Conservation (phyloP, 1,284 basidiomycete species). For the Austroboletus niveus region DNA sequence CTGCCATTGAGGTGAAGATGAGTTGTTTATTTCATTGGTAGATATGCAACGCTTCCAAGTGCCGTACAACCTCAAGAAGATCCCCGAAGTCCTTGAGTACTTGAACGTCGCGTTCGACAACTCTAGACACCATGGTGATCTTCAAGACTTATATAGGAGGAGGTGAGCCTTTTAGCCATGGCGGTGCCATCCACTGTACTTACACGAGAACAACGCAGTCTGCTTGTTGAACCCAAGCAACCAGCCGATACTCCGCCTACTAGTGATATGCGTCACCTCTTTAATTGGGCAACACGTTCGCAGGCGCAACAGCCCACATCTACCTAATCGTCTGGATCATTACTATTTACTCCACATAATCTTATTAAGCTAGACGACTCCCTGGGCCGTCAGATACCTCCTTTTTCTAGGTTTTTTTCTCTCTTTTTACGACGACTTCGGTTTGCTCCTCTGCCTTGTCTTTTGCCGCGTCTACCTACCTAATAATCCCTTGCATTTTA, state of each 20-base stretch:
- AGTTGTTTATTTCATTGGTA: conserved; percentile 29
- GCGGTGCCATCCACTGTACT: background rate
- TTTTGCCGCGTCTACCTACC: conserved; percentile 21
- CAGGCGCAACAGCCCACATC: conserved; percentile 37
- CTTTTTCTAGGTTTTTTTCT: conserved; percentile 16
- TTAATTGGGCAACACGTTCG: conserved; percentile 69
- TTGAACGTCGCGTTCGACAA: conserved; percentile 71
- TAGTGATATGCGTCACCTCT: conserved; percentile 70
- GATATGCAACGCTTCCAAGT: conserved; percentile 95
- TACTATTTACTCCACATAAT: conserved; percentile 14
- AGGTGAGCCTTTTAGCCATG: conserved; percentile 47
- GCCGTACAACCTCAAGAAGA: conserved; percentile 77
- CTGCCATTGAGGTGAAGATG: background rate
- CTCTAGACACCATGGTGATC: conserved; percentile 68
- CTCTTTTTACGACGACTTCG: conserved; percentile 28
- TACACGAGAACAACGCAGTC: conserved; percentile 39
- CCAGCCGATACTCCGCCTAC: conserved; percentile 65
- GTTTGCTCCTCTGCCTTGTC: conserved; percentile 15
- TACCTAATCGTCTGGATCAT: conserved; percentile 25
- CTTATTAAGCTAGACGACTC: conserved; percentile 15
- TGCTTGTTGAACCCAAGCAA: conserved; percentile 77
- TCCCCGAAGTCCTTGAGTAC: conserved; percentile 82
- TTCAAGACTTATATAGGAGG: conserved; percentile 78
- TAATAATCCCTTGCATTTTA: conserved; percentile 28
- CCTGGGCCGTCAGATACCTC: conserved; percentile 26